Percentiles rank a stretch among this genome's conserved stretches.
Evolutionary conservation across 306 rosid species (phyloP).

Genomic region (Boehmeria nivea): DNA sequence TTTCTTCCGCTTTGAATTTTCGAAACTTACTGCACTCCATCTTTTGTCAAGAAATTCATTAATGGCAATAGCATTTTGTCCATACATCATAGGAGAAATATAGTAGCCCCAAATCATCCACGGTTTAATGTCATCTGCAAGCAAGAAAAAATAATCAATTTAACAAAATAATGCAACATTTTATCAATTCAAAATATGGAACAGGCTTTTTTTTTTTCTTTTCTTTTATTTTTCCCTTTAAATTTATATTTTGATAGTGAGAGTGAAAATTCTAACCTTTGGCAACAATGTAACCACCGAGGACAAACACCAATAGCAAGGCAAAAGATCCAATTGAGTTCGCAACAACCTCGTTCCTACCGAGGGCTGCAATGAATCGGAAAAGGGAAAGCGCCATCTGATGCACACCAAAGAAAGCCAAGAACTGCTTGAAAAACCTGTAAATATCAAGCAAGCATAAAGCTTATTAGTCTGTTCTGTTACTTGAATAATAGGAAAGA

Average conservation of each 20-base stretch:
- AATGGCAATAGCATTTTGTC: constrained; percentile 48
- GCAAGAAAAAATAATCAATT: constrained; percentile 6
- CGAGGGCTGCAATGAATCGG: neutral
- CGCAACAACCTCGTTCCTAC: neutral
- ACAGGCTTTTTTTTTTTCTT: no score
- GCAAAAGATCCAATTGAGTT: neutral
- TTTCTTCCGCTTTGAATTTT: no score
- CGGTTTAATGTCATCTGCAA: constrained; percentile 37
- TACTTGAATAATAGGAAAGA: no score
- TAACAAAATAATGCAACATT: no score
- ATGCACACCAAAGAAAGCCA: neutral
- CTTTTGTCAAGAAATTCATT: constrained; percentile 57
- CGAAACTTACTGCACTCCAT: constrained; percentile 51
- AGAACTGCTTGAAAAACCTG: neutral
- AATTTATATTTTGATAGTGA: no score
- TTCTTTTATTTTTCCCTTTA: no score
- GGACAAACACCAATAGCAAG: neutral
- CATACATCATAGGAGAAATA: constrained; percentile 60
- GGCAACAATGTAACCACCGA: neutral
- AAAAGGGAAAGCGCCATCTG: neutral
- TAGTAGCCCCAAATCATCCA: constrained; percentile 69
- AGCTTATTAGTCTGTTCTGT: neutral
- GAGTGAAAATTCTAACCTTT: neutral
- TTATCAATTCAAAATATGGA: no score
- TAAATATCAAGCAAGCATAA: neutral